A percentile compares a stretch with the other conserved stretches of the same genome.
These are phyloP conservation scores for Amanita brunnescens DNA, from an alignment of 768 basidiomycete genomes.

Conservation along the genomic window DNA sequence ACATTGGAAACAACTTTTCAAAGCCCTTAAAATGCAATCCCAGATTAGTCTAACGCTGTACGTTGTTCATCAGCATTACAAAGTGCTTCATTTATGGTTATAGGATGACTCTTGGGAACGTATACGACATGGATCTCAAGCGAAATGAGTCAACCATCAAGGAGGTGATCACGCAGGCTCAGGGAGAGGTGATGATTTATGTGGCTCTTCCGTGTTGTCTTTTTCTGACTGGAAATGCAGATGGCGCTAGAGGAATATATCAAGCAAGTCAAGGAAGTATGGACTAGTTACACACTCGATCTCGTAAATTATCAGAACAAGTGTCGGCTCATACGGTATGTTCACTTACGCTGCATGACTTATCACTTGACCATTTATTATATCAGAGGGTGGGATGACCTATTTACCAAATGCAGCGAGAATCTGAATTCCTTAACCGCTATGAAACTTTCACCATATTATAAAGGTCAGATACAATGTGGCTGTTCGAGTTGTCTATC, in stretches of 20 bases:
- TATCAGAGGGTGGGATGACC: slow-evolving; percentile 87
- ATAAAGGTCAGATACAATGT: slow-evolving; percentile 56
- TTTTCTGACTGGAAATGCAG: slow-evolving; percentile 30
- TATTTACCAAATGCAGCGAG: slow-evolving; percentile 95
- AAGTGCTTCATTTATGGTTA: slow-evolving; percentile 4
- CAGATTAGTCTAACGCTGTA: slow-evolving; percentile 73
- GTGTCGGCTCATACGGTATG: slow-evolving; percentile 83
- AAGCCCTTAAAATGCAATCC: slow-evolving; percentile 65
- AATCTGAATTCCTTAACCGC: slow-evolving; percentile 93
- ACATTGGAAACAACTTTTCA: slow-evolving; percentile 98
- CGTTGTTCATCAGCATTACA: slow-evolving; percentile 14
- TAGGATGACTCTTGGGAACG: slow-evolving; percentile 92
- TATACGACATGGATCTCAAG: slow-evolving; percentile 95
- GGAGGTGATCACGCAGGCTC: slow-evolving; percentile 93
- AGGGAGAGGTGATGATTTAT: slow-evolving; percentile 66
- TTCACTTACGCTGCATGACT: neutral
- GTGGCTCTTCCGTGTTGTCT: slow-evolving; percentile 18
- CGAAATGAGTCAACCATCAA: slow-evolving; percentile 86
- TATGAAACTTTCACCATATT: slow-evolving; percentile 98
- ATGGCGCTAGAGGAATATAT: slow-evolving; percentile 96
- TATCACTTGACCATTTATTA: slow-evolving; percentile 4
- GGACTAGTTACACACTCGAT: slow-evolving; percentile 93
- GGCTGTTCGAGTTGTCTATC: neutral
- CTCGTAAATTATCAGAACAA: slow-evolving; percentile 99
- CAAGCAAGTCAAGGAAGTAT: slow-evolving; percentile 92